These are phyloP conservation scores for Epichloe aotearoae DNA, from an alignment of 2,329 filamentous ascomycete genomes.

Conservation along the genomic window DNA sequence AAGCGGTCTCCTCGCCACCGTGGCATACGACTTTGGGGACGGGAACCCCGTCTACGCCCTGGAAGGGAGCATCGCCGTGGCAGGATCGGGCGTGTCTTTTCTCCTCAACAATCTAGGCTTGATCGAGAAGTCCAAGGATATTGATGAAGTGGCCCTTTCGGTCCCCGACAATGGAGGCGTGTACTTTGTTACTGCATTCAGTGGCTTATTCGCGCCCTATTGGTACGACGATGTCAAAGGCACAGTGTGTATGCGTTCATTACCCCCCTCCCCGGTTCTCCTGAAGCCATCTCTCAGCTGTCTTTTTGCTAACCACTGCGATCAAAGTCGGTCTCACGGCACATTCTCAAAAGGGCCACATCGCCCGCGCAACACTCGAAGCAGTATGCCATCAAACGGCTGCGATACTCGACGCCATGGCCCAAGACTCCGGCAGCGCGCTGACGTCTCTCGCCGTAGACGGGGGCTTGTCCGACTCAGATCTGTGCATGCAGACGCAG, in stretches of 20 bases:
- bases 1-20: constrained; percentile 71
- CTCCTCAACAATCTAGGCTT: constrained; percentile 50
- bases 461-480: constrained; percentile 79
- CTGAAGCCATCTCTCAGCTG: too few relatives aligned
- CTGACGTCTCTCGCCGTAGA: constrained; percentile 70
- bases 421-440: constrained; percentile 65
- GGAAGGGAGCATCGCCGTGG: constrained; percentile 74
- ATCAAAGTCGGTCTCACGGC: constrained; percentile 64
- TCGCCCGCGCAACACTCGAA: constrained; percentile 79
- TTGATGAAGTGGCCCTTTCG: constrained; percentile 36
- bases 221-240: constrained; percentile 91
- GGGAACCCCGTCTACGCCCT: constrained; percentile 60
- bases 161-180: constrained; percentile 67
- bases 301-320: background rate
- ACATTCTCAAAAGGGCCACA: constrained; percentile 73
- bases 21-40: constrained; percentile 68
- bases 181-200: constrained; percentile 81
- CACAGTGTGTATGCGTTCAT: constrained; percentile 51
- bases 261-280: background rate
- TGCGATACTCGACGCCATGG: constrained; percentile 86
- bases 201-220: constrained; percentile 81
- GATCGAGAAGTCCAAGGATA: constrained; percentile 35
- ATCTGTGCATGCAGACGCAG: constrained; percentile 85
- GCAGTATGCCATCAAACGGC: constrained; percentile 88
- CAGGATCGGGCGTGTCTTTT: constrained; percentile 69